Evolutionary conservation across 192 early-diverging fungal species (phyloP).

Genomic region (Rhizophlyctis rosea): DNA sequence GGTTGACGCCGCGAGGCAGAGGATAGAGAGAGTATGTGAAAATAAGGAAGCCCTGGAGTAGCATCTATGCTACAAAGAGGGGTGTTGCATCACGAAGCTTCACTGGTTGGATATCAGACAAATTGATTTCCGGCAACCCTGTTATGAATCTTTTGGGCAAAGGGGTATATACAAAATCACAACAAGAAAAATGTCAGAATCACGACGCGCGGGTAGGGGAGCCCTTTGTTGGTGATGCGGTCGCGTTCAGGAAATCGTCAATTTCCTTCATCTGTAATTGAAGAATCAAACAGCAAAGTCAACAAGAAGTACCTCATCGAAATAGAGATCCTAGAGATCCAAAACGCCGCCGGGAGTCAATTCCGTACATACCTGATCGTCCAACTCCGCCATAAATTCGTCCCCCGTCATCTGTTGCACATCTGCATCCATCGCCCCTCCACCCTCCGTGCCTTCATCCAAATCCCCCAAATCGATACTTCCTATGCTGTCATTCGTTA

Average conservation of each 20-base stretch:
- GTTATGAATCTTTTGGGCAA: too few species aligned
- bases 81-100: too few species aligned
- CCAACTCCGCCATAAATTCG: conserved; percentile 14
- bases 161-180: too few species aligned
- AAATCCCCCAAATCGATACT: conserved; percentile 17
- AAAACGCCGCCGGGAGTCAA: neutral
- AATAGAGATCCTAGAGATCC: neutral
- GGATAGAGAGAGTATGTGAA: too few species aligned
- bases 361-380: conserved; percentile 23
- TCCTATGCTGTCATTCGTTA: neutral
- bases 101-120: too few species aligned
- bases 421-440: conserved; percentile 7
- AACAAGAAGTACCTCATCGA: neutral
- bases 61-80: too few species aligned
- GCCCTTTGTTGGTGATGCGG: neutral
- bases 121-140: too few species aligned
- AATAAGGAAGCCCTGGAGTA: too few species aligned
- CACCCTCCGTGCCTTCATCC: conserved; percentile 3
- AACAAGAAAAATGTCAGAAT: too few species aligned
- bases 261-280: conserved; percentile 32
- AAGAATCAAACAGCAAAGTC: neutral
- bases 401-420: conserved; percentile 8
- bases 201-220: too few species aligned
- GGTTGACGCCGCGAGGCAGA: too few species aligned
- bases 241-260: conserved; percentile 32